Conservation (phyloP, 2,329 filamentous ascomycete species). For the Aspergillus vadensis region DNA sequence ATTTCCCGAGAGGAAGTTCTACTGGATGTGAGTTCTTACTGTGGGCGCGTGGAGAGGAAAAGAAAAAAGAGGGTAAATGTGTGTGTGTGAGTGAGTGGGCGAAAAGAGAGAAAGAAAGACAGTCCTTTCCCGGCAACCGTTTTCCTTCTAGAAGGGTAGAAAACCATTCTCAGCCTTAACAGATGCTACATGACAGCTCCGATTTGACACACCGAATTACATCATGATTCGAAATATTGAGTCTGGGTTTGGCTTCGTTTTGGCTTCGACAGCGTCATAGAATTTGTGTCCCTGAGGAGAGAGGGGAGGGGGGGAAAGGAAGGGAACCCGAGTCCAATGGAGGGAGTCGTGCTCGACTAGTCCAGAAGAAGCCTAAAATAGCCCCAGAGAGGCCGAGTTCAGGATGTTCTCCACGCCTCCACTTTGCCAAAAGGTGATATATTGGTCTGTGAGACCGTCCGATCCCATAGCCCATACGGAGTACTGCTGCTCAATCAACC, state of each 20-base stretch:
- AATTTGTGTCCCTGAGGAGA: background rate
- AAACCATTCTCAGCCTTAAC: slow-evolving; percentile 11
- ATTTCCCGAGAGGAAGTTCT: background rate
- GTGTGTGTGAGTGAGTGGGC: no score
- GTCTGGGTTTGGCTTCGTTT: background rate
- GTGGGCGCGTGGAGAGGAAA: no score
- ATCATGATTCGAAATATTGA: slow-evolving; percentile 10
- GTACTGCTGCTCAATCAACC: background rate
- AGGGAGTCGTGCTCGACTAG: slow-evolving; percentile 8
- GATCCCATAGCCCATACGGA: slow-evolving; percentile 3
- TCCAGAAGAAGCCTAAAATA: slow-evolving; percentile 6
- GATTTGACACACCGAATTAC: slow-evolving; percentile 9
- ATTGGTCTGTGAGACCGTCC: slow-evolving; percentile 16
- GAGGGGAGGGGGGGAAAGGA: no score
- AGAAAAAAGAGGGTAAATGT: no score
- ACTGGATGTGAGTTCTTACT: background rate
- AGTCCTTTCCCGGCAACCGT: background rate
- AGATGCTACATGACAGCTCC: slow-evolving; percentile 13
- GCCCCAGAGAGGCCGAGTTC: slow-evolving; percentile 7
- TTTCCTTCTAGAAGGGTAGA: slow-evolving; percentile 13
- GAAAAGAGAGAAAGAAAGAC: background rate
- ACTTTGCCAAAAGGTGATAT: slow-evolving; percentile 17
- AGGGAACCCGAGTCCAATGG: background rate
- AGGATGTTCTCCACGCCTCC: slow-evolving; percentile 24
- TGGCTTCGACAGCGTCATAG: background rate